These are phyloP conservation scores for Botrytis elliptica DNA, from an alignment of 2,329 filamentous ascomycete genomes.

Conservation along the genomic window DNA sequence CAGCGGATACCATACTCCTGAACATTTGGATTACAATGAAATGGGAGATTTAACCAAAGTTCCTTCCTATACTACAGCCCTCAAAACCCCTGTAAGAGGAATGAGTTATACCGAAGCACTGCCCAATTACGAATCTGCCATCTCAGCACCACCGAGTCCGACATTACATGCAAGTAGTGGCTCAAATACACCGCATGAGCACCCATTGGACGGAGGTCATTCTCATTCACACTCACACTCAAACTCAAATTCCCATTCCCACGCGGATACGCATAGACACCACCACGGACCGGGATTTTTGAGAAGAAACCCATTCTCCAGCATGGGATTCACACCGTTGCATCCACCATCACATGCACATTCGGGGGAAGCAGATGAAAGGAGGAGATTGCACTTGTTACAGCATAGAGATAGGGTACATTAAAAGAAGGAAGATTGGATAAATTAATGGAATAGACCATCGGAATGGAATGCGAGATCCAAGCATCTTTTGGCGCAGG, in stretches of 20 bases:
- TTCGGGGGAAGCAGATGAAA: slow-evolving; percentile 31
- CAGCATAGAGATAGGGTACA: slow-evolving; percentile 31
- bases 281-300: slow-evolving; percentile 14
- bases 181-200: slow-evolving; percentile 22
- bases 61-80: slow-evolving; percentile 74
- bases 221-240: background rate
- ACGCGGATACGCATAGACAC: slow-evolving; percentile 11
- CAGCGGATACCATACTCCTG: slow-evolving; percentile 54
- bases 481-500: slow-evolving; percentile 5
- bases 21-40: slow-evolving; percentile 57
- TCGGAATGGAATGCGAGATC: background rate
- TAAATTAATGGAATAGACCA: background rate
- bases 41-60: slow-evolving; percentile 68
- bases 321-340: slow-evolving; percentile 36
- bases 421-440: slow-evolving; percentile 13
- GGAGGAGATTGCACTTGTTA: slow-evolving; percentile 35
- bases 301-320: slow-evolving; percentile 29
- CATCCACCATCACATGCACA: slow-evolving; percentile 28
- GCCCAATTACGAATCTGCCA: slow-evolving; percentile 66
- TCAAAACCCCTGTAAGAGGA: slow-evolving; percentile 60
- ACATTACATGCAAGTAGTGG: slow-evolving; percentile 25
- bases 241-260: background rate
- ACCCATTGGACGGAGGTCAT: background rate
- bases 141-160: slow-evolving; percentile 49
- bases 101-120: slow-evolving; percentile 52